Conservation (phyloP, 23 red algal genomes). For the Cyanidioschyzon merolae region DNA sequence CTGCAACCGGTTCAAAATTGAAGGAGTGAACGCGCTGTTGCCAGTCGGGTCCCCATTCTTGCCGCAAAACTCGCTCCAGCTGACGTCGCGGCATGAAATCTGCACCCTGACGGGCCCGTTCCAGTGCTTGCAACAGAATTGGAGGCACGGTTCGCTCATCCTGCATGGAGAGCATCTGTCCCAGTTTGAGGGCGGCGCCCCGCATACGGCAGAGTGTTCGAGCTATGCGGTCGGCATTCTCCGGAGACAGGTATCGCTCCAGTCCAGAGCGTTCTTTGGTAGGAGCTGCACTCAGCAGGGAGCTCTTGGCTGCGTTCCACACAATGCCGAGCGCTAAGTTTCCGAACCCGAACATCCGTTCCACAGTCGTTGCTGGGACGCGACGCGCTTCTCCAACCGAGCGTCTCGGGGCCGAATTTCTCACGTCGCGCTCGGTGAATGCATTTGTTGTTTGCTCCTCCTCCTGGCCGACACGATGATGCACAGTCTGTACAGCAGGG, state of each 20-base stretch:
- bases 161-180: constrained; percentile 73
- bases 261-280: neutral
- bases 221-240: constrained; percentile 55
- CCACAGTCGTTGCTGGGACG: neutral
- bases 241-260: constrained; percentile 21
- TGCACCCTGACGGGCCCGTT: constrained; percentile 45
- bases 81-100: constrained; percentile 59
- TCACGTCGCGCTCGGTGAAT: too few relatives aligned
- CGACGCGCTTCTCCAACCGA: neutral
- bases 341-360: constrained; percentile 4
- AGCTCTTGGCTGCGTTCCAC: constrained; percentile 6
- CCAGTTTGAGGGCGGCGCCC: constrained; percentile 62
- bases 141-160: constrained; percentile 43
- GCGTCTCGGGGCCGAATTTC: neutral
- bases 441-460: too few relatives aligned
- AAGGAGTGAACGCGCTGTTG: constrained; percentile 23
- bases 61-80: constrained; percentile 29
- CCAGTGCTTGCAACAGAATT: constrained; percentile 30
- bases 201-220: constrained; percentile 46
- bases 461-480: too few relatives aligned
- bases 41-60: constrained; percentile 44
- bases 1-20: constrained; percentile 36
- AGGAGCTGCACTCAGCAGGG: neutral
- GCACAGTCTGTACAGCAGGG: too few relatives aligned
- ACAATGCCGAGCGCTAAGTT: neutral